Conservation (phyloP, 345 rosid species). For the Carallia pectinifolia region DNA sequence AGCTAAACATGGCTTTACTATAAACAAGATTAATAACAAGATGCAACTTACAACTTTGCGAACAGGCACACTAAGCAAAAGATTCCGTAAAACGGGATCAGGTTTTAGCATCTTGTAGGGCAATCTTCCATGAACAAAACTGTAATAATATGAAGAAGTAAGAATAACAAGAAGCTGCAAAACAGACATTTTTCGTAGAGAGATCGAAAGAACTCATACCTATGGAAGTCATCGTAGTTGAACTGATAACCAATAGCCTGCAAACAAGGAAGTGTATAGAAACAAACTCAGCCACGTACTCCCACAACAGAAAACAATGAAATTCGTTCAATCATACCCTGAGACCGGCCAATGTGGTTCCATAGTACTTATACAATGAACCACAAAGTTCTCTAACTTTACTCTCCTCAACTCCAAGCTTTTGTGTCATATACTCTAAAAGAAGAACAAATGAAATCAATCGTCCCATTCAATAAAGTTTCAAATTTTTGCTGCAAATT, state of each 20-base stretch:
- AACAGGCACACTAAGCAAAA: slow-evolving; percentile 63
- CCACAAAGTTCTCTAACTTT: slow-evolving; percentile 59
- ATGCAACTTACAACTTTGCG: slow-evolving; percentile 69
- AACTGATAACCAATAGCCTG: slow-evolving; percentile 90
- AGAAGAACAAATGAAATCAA: background rate
- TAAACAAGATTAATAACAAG: background rate
- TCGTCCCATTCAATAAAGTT: background rate
- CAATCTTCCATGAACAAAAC: slow-evolving; percentile 85
- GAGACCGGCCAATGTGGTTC: slow-evolving; percentile 96
- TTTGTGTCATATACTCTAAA: slow-evolving; percentile 76
- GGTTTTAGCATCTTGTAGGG: slow-evolving; percentile 83
- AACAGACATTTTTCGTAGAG: background rate
- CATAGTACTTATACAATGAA: slow-evolving; percentile 75
- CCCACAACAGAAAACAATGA: background rate
- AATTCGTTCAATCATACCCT: slow-evolving; percentile 44
- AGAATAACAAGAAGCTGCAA: background rate
- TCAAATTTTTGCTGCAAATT: background rate
- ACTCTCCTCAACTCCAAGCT: slow-evolving; percentile 66
- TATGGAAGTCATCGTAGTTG: slow-evolving; percentile 86
- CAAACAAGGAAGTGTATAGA: slow-evolving; percentile 14
- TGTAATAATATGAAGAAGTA: slow-evolving; percentile 25
- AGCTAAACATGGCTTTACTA: background rate
- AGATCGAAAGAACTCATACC: slow-evolving; percentile 35
- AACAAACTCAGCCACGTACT: background rate
- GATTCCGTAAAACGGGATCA: slow-evolving; percentile 75